Evolutionary conservation across 1,284 basidiomycete genomes (phyloP), one percentile per base, ranked within the genome.

Genomic region (Mycena sp.): DNA sequence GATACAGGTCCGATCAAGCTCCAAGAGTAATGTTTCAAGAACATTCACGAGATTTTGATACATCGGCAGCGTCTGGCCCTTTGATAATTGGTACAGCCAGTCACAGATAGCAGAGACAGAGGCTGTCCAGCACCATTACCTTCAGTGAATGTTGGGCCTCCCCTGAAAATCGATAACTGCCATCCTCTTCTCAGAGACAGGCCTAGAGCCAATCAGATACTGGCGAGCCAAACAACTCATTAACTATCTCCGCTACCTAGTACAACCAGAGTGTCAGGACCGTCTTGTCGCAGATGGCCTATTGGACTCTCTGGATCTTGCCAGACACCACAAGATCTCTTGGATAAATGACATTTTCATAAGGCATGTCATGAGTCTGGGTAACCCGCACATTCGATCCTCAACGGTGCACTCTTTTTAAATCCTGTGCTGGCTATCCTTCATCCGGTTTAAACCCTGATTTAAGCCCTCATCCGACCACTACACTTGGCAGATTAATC

Each of bases 1-100:
- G 46, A 81, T 73, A 1, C 71, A 63, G 2, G 74, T 41, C 7
- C 19, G 40, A 7, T 21, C n/a, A 17, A 41, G n/a, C n/a, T 41
- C 40, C 40, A 41, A 10, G 6, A 41, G n/a, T 41, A 41, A 21
- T 21, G 7, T 19, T 6, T 41, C 16, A 7, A 41, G 19, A 19
- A 41, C 40, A 41, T 19, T 17, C n/a, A 19, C 9, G 6, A 41
- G 40, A 10, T 41, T 6, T 17, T 41, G 10, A 10, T 41, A 19
- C 6, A 6, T 19, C 7, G 40, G 40, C 7, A 41, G n/a, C 7
- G n/a, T 19, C 19, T 21, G 40, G 40, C 40, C 40, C 40, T 41
- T 16, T 7, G n/a, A 41, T 19, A 41, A 41, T 41, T 41, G n/a
- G n/a, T n/a, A n/a, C n/a, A n/a, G n/a, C n/a, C n/a, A 48, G 35